phyloP scores from a whole-genome alignment of 768 basidiomycete genomes.

The Amanita fuliginea region DNA sequence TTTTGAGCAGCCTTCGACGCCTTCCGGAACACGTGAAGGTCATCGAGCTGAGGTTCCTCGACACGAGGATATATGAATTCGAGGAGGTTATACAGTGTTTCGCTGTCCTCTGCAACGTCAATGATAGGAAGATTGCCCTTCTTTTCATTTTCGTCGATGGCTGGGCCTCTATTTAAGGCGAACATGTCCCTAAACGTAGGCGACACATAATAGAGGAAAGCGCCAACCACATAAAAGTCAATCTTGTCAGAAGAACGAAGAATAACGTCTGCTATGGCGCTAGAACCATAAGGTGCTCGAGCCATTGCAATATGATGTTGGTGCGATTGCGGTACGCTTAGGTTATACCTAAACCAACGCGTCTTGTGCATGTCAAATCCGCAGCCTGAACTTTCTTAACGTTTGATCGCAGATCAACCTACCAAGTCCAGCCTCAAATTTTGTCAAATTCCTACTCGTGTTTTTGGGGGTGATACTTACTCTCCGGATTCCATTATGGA shows the following conservation, averaged over 20 bases:
- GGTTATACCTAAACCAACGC: no score
- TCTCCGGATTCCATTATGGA: no score
- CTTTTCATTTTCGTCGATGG: neutral
- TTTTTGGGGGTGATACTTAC: no score
- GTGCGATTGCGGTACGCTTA: no score
- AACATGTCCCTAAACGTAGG: conserved; percentile 22
- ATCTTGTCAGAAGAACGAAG: conserved; percentile 18
- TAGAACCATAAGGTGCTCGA: neutral
- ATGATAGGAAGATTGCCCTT: conserved; percentile 4
- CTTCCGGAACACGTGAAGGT: neutral
- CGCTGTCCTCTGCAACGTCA: conserved; percentile 9
- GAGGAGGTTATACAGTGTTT: conserved; percentile 7
- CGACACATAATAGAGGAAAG: conserved; percentile 18
- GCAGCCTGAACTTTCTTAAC: no score
- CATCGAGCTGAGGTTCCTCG: neutral
- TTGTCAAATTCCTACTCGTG: no score
- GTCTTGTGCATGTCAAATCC: no score
- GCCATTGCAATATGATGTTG: neutral
- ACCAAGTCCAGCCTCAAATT: no score
- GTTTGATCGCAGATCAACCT: no score
- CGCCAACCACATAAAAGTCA: conserved; percentile 18
- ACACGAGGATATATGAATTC: conserved; percentile 3
- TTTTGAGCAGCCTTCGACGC: conserved; percentile 1
- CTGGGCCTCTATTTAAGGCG: conserved; percentile 11
- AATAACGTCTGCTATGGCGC: conserved; percentile 15